These are phyloP conservation scores for Chenopodium berlandieri DNA, from an alignment of 148 eudicot species.

Conservation along the genomic window DNA sequence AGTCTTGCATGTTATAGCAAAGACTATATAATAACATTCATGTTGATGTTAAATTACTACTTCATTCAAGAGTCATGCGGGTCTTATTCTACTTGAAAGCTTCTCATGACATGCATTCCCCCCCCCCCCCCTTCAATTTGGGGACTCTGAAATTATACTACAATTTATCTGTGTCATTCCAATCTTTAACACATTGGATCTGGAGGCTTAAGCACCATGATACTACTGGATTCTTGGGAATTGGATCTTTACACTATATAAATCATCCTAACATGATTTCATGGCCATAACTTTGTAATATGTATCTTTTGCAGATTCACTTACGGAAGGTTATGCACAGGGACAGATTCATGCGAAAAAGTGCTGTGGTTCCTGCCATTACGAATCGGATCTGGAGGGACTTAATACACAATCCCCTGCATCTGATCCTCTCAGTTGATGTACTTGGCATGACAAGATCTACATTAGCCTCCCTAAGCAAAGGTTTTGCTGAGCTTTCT, in stretches of 20 bases:
- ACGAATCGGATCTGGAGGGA: constrained; percentile 91
- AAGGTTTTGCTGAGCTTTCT: constrained; percentile 97
- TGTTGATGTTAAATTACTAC: neutral
- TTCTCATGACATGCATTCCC: neutral
- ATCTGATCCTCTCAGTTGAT: constrained; percentile 91
- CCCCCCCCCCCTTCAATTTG: neutral
- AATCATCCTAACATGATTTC: neutral
- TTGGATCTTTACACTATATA: neutral
- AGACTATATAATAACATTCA: neutral
- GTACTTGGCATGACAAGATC: constrained; percentile 98
- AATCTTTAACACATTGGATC: neutral
- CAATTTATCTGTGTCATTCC: neutral
- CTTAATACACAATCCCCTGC: constrained; percentile 89
- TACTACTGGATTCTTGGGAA: neutral
- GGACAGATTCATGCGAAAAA: constrained; percentile 95
- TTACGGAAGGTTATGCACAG: constrained; percentile 83
- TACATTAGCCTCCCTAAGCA: constrained; percentile 91
- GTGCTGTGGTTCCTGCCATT: constrained; percentile 89
- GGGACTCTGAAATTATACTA: neutral
- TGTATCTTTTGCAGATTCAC: constrained; percentile 60
- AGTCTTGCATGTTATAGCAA: neutral
- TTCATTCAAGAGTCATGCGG: neutral
- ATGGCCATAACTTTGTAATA: constrained; percentile 18
- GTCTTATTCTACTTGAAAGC: neutral
- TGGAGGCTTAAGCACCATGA: neutral